Percentiles rank a stretch among this genome's conserved stretches.
phyloP scores from a whole-genome alignment of 192 early-diverging fungal species.

The Coemansia sp. region DNA sequence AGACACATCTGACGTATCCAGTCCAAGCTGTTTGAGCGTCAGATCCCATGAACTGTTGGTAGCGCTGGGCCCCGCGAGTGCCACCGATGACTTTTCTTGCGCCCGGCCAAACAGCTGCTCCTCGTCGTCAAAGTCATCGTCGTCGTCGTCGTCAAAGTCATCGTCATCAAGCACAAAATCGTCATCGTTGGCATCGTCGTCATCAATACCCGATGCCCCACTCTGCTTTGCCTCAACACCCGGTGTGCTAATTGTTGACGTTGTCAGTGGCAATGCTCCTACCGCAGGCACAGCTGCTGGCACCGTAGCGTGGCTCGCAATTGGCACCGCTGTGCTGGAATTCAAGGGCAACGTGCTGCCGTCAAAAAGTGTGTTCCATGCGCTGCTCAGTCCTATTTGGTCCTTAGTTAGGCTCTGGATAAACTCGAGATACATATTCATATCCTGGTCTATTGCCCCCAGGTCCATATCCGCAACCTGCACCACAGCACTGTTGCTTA shows the following conservation, averaged over 20 bases:
- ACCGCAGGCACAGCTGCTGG: background rate
- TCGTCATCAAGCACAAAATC: constrained; percentile 48
- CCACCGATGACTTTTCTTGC: background rate
- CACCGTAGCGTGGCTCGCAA: background rate
- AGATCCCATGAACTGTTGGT: constrained; percentile 24
- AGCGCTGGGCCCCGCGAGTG: background rate
- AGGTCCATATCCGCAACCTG: constrained; percentile 10
- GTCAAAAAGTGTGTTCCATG: constrained; percentile 40
- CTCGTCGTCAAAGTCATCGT: constrained; percentile 29
- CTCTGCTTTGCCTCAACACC: background rate
- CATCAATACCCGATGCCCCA: constrained; percentile 16
- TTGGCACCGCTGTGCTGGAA: background rate
- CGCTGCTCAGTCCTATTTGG: constrained; percentile 20
- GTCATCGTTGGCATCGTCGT: constrained; percentile 48
- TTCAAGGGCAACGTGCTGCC: constrained; percentile 1
- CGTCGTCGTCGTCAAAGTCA: constrained; percentile 49
- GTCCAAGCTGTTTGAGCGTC: constrained; percentile 37
- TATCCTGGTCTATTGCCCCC: constrained; percentile 33
- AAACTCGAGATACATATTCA: constrained; percentile 44
- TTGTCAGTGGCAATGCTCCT: background rate
- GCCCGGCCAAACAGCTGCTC: constrained; percentile 1
- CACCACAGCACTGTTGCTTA: background rate
- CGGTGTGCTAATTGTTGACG: background rate
- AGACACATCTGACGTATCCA: constrained; percentile 7
- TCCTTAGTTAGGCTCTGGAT: constrained; percentile 39